Base-by-base conservation (phyloP, 192 early-diverging fungal genomes). In the Spizellomyces punctatus region DNA sequence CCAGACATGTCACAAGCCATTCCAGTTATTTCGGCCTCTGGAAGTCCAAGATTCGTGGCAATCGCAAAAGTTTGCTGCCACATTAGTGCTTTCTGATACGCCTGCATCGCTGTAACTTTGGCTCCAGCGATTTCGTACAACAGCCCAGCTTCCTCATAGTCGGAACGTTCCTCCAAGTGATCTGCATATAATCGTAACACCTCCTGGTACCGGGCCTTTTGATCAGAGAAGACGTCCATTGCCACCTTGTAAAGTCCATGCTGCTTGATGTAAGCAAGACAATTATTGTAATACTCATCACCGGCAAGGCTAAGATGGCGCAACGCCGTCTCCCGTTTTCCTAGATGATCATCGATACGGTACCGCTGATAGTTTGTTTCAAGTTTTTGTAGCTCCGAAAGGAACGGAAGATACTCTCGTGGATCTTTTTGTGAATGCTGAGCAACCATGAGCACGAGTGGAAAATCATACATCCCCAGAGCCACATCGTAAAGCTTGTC, bases 371-470 rank as follows among this genome's bases (percentile, higher is more conserved):
- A 94, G 58, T 90, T 85, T 47, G 84, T 83, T 36, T 89, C 82
- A n/a, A 94, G 76, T 17, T 84, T 84, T 27, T 92, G 86, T 44
- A 99, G 88, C 58, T 90, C 89, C 44, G 90, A 82, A 55, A 99
- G 79, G 74, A 95, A 95, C 0, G 94, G 89, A 44, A 99, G 78
- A 66, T 96, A 99, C 80, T 99, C 97, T 41, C 93, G 83, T 19
- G 96, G 96, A 85, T 99, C 96, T 80, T 92, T 96, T 66, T 99
- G 95, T 22, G 93, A 93, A 78, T 93, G 91, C 75, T 98, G 95
- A n/a, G 95, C 97, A 45, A 98, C 94, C 89, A 96, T 90, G 42
- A 99, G 76, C 2, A 95, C 94, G 42, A 99, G 79, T 12, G 88
- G 80, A 74, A 99, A 92, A 67, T 99, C 93, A 72, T 99, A 99